Base-by-base conservation (phyloP, 2,329 filamentous ascomycete species). In the Exserohilum turcica region DNA sequence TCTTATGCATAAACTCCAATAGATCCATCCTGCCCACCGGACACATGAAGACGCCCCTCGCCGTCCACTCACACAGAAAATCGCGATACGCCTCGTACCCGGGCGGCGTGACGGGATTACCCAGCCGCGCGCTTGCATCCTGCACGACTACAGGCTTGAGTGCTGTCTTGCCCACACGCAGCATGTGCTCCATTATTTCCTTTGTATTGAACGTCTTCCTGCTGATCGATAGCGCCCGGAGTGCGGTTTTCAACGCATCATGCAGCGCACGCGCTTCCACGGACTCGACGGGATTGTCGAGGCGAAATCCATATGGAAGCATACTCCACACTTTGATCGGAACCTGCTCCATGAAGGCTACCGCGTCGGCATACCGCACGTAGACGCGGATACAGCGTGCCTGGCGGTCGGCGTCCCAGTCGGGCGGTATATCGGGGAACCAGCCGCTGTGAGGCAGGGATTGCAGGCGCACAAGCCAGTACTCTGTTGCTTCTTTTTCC, bases 401-500 rank as follows among this genome's bases (percentile, higher is more conserved):
- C 42, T 43, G 35, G 10, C 31, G 36, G 13, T 45, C 36, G 5
- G 27, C 15, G 24, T 37, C 38, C 50, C 50, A 40, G 5, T 31
- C 24, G 2, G 12, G 33, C 2, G 37, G 37, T 28, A 48, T 48
- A 9, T 48, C 45, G 9, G n/a, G 35, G 27, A 48, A 39, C 36
- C 45, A 48, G n/a, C 28, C 18, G 32, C 27, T 21, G 16, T 42
- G 28, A 24, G 39, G 45, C 9, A 48, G 45, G 2, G 45, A 32
- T 19, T 48, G 45, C 4, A 48, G 45, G 13, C 42, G 39, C 5
- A 29, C 15, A 3, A 53, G 39, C 45, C 44, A 54, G 29, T 49
- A 28, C 12, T 39, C 47, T n/a, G 27, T 33, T 2, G 38, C 36
- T 38, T 51, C 47, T n/a, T 42, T 19, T 16, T 51, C 43, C 2